These are phyloP conservation scores for Limtongozyma cylindracea DNA, from an alignment of 805 yeast genomes.

Conservation along the genomic window DNA sequence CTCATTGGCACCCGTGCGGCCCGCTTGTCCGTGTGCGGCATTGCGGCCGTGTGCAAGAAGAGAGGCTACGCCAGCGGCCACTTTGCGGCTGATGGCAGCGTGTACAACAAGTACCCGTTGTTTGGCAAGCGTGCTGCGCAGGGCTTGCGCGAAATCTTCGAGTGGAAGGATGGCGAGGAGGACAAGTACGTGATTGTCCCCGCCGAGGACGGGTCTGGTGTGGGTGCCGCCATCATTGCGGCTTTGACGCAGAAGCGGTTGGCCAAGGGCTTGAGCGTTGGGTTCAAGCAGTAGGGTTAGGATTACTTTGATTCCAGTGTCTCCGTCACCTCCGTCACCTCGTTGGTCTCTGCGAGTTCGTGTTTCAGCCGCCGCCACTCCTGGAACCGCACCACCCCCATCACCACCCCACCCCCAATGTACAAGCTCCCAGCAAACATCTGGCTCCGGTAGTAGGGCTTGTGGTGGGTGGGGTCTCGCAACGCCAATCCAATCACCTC, in stretches of 20 bases:
- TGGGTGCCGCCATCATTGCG: slow-evolving; percentile 96
- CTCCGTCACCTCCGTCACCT: no score
- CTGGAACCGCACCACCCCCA: no score
- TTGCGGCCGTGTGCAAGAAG: slow-evolving; percentile 82
- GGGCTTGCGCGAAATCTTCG: slow-evolving; percentile 75
- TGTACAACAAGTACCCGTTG: slow-evolving; percentile 78
- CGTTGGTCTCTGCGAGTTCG: no score
- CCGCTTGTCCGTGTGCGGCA: slow-evolving; percentile 80
- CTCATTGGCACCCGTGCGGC: slow-evolving; percentile 83
- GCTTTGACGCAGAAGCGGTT: slow-evolving; percentile 75
- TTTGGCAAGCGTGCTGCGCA: slow-evolving; percentile 75
- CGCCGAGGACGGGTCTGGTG: slow-evolving; percentile 98
- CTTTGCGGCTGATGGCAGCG: slow-evolving; percentile 96
- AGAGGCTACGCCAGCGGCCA: slow-evolving; percentile 54
- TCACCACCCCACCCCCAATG: background rate
- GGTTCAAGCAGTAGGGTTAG: slow-evolving; percentile 9
- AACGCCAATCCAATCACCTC: background rate
- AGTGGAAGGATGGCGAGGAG: slow-evolving; percentile 30
- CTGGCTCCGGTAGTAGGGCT: background rate
- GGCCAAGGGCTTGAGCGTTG: slow-evolving; percentile 43
- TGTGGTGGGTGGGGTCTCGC: background rate
- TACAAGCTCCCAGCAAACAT: background rate
- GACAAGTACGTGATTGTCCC: slow-evolving; percentile 73
- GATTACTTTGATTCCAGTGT: no score
- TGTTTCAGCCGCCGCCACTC: no score